Evolutionary conservation across 2,329 filamentous ascomycete genomes (phyloP).

Genomic region (Boeremia exigua): DNA sequence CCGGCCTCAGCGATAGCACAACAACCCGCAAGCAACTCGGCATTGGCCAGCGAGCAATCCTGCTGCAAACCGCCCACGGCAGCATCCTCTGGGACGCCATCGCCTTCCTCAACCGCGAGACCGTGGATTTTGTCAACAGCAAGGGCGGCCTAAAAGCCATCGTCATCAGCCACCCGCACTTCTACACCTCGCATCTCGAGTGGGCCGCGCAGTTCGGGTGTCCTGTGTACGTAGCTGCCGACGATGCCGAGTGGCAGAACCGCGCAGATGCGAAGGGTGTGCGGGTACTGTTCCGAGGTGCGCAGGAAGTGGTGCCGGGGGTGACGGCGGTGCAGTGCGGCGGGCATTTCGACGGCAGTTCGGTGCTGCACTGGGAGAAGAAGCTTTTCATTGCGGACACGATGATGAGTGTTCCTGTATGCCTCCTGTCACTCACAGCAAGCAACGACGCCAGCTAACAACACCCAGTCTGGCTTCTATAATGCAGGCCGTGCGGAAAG

Average conservation of each 20-base stretch:
- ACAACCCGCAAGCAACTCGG: conserved; percentile 59
- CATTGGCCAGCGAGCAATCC: conserved; percentile 76
- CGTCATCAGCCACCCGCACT: conserved; percentile 80
- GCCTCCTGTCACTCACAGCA: background rate
- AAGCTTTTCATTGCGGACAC: conserved; percentile 78
- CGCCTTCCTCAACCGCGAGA: conserved; percentile 70
- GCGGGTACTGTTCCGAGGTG: conserved; percentile 54
- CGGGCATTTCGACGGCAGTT: conserved; percentile 79
- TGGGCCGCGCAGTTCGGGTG: conserved; percentile 75
- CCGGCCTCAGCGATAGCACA: conserved; percentile 46
- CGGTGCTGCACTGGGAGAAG: conserved; percentile 65
- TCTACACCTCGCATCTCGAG: conserved; percentile 76
- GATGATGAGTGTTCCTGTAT: conserved; percentile 70
- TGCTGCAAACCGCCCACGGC: conserved; percentile 69
- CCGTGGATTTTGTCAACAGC: conserved; percentile 62
- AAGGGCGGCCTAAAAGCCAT: conserved; percentile 74
- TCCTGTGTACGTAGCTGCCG: conserved; percentile 70
- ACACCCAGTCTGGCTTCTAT: conserved; percentile 37
- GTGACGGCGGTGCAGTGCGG: conserved; percentile 72
- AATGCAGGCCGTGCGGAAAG: conserved; percentile 51
- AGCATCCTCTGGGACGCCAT: conserved; percentile 85
- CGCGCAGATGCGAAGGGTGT: conserved; percentile 52
- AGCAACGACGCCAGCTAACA: background rate
- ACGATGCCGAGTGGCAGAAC: conserved; percentile 71
- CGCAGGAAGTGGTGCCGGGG: conserved; percentile 53